Base-by-base conservation (phyloP, 768 basidiomycete genomes). In the Leccinum uliginosum region DNA sequence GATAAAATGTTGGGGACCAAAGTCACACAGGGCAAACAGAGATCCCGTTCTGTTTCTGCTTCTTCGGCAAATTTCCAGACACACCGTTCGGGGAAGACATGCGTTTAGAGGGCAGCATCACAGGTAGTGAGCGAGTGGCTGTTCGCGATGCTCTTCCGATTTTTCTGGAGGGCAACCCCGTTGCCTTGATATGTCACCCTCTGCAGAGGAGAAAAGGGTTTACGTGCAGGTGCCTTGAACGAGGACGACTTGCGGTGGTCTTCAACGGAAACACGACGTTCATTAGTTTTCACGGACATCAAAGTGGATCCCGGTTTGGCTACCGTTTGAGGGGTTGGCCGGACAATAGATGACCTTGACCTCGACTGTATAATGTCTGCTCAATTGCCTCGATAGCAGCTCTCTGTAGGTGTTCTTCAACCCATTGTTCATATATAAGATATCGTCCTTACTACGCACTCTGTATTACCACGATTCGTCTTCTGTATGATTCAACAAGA, bases 311-410 rank as follows among this genome's bases (percentile, higher is more conserved):
- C 61, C n/a, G 70, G 63, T 49, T 65, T 71, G 45, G 74, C 76
- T 14, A 87, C 70, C 11, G 79, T 59, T 80, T 76, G 6, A 87
- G 75, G 40, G 88, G 86, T 66, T 91, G 87, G 1, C 83, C 84
- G 35, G 72, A 74, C 54, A 90, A 78, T 21, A 89, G 70, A 50
- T 78, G 66, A 1, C 80, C 67, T 40, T 85, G 76, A 4, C 86
- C 85, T 14, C 87, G 80, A 51, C 72, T 61, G 56, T 76, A 65
- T 12, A 93, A 74, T 3, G 83, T 77, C 58, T 83, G 76, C 55
- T 93, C 90, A 59, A 93, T 91, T 6, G 83, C 82, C 29, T 72
- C 70, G 51, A 93, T 80, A 12, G 90, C 90, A 45, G 78, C 81
- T 61, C 71, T 75, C 89, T 89, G 65, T 50, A 51, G 61, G 10